Evolutionary conservation across 2,329 filamentous ascomycete species (phyloP).

Genomic region (Cladobotryum mycophilum): DNA sequence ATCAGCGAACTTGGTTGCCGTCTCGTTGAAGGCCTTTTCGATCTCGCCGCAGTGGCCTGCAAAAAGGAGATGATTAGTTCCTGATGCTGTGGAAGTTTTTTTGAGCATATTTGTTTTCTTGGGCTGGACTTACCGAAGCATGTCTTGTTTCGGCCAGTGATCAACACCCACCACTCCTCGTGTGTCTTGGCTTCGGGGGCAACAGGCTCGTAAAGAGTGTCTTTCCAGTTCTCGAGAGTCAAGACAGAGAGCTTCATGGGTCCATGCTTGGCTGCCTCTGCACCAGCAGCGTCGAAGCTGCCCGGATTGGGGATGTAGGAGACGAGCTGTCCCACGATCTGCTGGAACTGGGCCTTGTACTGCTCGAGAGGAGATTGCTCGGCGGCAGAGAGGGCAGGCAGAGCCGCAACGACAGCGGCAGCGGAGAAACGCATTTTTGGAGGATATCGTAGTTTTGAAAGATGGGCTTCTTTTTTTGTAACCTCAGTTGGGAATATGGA

Average conservation of each 20-base stretch:
- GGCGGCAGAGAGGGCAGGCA: constrained; percentile 51
- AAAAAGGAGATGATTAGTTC: constrained; percentile 16
- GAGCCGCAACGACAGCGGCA: constrained; percentile 40
- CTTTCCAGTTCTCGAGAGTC: constrained; percentile 64
- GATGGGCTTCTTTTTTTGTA: neutral
- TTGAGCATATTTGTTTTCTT: neutral
- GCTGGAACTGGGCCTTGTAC: constrained; percentile 58
- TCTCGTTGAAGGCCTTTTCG: constrained; percentile 61
- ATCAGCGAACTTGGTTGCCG: constrained; percentile 57
- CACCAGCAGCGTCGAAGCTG: constrained; percentile 34
- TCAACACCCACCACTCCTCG: constrained; percentile 70
- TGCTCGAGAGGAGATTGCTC: constrained; percentile 46
- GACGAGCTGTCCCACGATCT: constrained; percentile 55
- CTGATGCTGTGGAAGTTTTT: neutral
- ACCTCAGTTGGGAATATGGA: neutral
- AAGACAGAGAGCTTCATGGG: constrained; percentile 44
- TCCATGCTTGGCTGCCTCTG: constrained; percentile 34
- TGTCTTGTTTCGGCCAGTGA: constrained; percentile 72
- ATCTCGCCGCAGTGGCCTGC: constrained; percentile 58
- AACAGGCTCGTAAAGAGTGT: constrained; percentile 58
- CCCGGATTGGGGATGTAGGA: constrained; percentile 46
- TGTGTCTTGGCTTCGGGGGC: constrained; percentile 53
- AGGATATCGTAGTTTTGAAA: neutral
- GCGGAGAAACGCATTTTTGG: constrained; percentile 53
- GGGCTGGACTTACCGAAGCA: constrained; percentile 55